phyloP scores from a whole-genome alignment of 2,329 filamentous ascomycete species.

The Scedosporium boydii region DNA sequence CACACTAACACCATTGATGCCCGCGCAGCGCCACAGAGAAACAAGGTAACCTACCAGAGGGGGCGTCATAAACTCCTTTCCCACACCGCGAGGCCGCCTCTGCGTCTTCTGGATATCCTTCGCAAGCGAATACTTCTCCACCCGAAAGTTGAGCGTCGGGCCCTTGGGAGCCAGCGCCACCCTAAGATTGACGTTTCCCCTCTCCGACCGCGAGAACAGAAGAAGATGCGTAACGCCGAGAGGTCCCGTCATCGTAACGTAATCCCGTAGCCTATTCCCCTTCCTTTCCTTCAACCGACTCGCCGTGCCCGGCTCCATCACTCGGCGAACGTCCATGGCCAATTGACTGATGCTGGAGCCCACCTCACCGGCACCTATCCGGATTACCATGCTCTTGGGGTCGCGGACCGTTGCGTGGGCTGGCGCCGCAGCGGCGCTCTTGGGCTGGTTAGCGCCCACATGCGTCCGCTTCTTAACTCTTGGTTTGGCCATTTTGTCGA shows the following conservation, averaged over 20 bases:
- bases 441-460: constrained; percentile 53
- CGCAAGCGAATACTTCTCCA: constrained; percentile 88
- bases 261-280: constrained; percentile 82
- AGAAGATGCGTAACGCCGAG: constrained; percentile 87
- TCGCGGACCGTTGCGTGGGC: constrained; percentile 56
- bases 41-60: constrained; percentile 53
- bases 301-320: constrained; percentile 95
- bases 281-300: constrained; percentile 80
- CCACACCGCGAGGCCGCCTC: constrained; percentile 71
- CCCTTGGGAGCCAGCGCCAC: constrained; percentile 81
- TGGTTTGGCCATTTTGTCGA: constrained; percentile 60
- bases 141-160: constrained; percentile 86
- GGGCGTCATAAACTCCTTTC: constrained; percentile 76
- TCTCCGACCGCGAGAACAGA: constrained; percentile 82
- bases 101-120: constrained; percentile 82
- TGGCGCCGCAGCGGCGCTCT: constrained; percentile 39
- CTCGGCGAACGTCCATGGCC: constrained; percentile 78
- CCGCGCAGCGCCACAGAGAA: background rate
- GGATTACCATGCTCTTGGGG: constrained; percentile 97
- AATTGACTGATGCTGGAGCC: constrained; percentile 86
- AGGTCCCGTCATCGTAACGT: constrained; percentile 89
- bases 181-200: constrained; percentile 86
- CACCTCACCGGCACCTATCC: constrained; percentile 88
- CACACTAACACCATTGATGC: no score
- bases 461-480: constrained; percentile 87